Evolutionary conservation across 805 yeast genomes (phyloP).

Genomic region (Torulaspora delbrueckii): DNA sequence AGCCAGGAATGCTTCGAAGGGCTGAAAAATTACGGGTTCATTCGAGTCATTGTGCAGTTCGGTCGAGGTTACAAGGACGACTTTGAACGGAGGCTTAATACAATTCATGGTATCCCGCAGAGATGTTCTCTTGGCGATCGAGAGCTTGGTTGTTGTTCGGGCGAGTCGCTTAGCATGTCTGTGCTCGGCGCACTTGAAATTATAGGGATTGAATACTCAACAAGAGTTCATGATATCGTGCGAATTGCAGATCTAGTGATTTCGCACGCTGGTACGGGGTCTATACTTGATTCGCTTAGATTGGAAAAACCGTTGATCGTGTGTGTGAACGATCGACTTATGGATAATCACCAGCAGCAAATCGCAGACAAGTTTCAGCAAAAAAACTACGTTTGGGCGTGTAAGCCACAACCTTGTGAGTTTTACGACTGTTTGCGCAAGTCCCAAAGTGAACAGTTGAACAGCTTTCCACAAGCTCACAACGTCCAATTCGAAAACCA

Average conservation of each 20-base stretch:
- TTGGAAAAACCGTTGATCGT: constrained; percentile 54
- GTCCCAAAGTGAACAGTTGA: constrained; percentile 5
- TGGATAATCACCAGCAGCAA: constrained; percentile 84
- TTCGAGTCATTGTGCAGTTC: constrained; percentile 51
- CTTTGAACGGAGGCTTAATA: constrained; percentile 11
- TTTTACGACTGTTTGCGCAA: constrained; percentile 12
- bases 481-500: constrained; percentile 16
- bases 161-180: background rate
- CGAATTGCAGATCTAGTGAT: constrained; percentile 53
- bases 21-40: constrained; percentile 39
- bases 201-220: constrained; percentile 46
- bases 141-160: constrained; percentile 1
- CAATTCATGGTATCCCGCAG: background rate
- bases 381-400: constrained; percentile 29
- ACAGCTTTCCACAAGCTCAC: constrained; percentile 15
- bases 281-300: constrained; percentile 74
- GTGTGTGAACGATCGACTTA: constrained; percentile 63
- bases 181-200: constrained; percentile 27
- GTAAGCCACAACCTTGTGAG: constrained; percentile 14
- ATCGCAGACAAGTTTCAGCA: constrained; percentile 55
- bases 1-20: constrained; percentile 33
- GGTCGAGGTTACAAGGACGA: constrained; percentile 41
- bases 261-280: constrained; percentile 91
- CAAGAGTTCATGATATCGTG: constrained; percentile 42
- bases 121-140: background rate